Conservation (phyloP, 345 rosid genomes). For the Populus alba region DNA sequence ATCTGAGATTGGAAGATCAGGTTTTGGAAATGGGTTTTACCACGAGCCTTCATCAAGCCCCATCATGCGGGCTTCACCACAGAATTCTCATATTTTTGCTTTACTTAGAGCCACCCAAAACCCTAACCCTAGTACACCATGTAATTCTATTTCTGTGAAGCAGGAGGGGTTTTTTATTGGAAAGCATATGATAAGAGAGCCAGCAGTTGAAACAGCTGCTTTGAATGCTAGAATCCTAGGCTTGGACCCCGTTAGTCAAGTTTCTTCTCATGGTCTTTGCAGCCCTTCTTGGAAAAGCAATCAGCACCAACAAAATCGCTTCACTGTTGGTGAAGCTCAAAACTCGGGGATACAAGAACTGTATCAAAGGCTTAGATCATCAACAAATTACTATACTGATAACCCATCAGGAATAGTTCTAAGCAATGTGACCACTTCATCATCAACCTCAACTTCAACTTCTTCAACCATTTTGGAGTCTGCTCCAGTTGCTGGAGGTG, state of each 20-base stretch:
- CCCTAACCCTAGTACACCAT: slow-evolving; percentile 40
- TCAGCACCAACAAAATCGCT: slow-evolving; percentile 39
- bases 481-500: slow-evolving; percentile 44
- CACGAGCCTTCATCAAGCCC: slow-evolving; percentile 44
- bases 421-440: slow-evolving; percentile 36
- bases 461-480: slow-evolving; percentile 43
- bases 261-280: slow-evolving; percentile 42
- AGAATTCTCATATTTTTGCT: slow-evolving; percentile 50
- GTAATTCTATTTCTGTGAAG: slow-evolving; percentile 32
- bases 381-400: slow-evolving; percentile 29
- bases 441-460: slow-evolving; percentile 26
- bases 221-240: slow-evolving; percentile 37
- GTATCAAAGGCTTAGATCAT: slow-evolving; percentile 54
- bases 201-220: slow-evolving; percentile 21
- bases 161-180: slow-evolving; percentile 44
- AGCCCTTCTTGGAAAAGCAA: slow-evolving; percentile 45
- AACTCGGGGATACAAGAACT: slow-evolving; percentile 55
- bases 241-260: slow-evolving; percentile 35
- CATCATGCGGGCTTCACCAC: slow-evolving; percentile 48
- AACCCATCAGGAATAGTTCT: slow-evolving; percentile 24
- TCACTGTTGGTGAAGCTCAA: slow-evolving; percentile 33
- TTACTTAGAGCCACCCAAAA: slow-evolving; percentile 44
- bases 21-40: slow-evolving; percentile 39
- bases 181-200: slow-evolving; percentile 35
- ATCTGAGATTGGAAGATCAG: slow-evolving; percentile 49